These are phyloP conservation scores for Favolaschia claudopus DNA, from an alignment of 768 basidiomycete genomes.

Conservation along the genomic window DNA sequence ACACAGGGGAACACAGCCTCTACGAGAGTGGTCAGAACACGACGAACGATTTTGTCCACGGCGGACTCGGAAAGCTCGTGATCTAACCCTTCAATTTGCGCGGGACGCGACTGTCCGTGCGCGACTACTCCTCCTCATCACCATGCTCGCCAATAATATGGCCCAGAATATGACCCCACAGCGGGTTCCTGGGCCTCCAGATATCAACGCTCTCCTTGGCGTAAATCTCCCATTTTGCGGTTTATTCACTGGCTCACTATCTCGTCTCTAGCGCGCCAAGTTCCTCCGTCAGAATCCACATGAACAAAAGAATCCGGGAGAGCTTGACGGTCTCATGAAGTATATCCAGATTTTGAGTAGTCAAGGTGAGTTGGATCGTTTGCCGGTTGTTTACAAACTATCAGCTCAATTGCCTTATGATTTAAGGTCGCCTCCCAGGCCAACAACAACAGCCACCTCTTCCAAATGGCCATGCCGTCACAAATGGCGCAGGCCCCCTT, in stretches of 20 bases:
- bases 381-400: conserved; percentile 21
- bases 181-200: conserved; percentile 40
- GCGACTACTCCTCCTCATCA: conserved; percentile 1
- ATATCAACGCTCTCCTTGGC: conserved; percentile 52
- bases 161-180: conserved; percentile 43
- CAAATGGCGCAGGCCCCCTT: conserved; percentile 37
- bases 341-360: conserved; percentile 51
- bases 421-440: conserved; percentile 32
- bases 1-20: too few species aligned
- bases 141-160: conserved; percentile 48
- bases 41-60: conserved; percentile 27
- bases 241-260: conserved; percentile 19
- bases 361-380: conserved; percentile 41
- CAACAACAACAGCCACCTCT: conserved; percentile 37
- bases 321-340: conserved; percentile 55
- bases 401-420: too few species aligned
- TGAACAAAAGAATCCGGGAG: conserved; percentile 55
- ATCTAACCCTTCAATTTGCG: conserved; percentile 27
- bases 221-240: conserved; percentile 39
- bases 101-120: conserved; percentile 17
- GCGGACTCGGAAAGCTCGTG: conserved; percentile 17
- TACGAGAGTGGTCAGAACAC: too few species aligned
- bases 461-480: conserved; percentile 44
- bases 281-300: conserved; percentile 59
- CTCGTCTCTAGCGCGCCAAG: conserved; percentile 49